Evolutionary conservation across 208 protist species (phyloP).

Genomic region (Acanthamoeba healyi): DNA sequence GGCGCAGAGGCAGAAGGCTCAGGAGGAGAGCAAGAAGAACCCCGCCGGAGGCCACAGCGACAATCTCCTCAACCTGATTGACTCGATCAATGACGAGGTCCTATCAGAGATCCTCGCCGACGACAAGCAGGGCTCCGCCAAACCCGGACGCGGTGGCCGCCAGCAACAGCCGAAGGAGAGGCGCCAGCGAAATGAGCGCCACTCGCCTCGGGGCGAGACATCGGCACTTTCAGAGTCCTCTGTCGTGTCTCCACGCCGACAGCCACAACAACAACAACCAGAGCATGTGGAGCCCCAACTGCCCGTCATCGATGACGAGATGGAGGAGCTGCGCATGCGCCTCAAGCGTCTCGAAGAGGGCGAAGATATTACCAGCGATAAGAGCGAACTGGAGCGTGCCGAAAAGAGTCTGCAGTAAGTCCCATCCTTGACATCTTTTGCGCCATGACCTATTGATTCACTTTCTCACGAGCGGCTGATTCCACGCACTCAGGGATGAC

Average conservation of each 20-base stretch:
- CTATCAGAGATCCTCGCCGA: not conserved
- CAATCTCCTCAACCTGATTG: conserved; percentile 15
- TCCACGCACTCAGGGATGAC: not conserved
- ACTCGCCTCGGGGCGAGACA: not conserved
- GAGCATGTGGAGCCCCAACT: conserved; percentile 1
- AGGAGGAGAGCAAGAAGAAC: not conserved
- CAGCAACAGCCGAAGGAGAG: not conserved
- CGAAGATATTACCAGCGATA: not conserved
- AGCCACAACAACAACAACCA: not conserved
- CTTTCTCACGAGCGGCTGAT: not conserved
- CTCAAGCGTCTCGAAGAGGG: conserved; percentile 38
- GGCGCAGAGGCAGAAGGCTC: not conserved
- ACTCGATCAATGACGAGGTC: conserved; percentile 47
- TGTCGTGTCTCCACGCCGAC: not conserved
- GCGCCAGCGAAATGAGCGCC: not conserved
- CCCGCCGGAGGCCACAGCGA: conserved; percentile 9
- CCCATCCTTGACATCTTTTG: not conserved
- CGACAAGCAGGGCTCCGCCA: not conserved
- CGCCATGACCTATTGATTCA: too few species aligned
- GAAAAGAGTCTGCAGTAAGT: conserved; percentile 26
- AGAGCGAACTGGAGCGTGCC: not conserved
- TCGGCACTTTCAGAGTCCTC: not conserved
- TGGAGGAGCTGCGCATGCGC: conserved; percentile 37
- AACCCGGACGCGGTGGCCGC: not conserved
- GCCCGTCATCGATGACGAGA: conserved; percentile 36